Percentiles rank a stretch among this genome's conserved stretches.
These are phyloP conservation scores for Globisporangium acanthophoron DNA, from an alignment of 352 stramenopile genomes.

Conservation along the genomic window DNA sequence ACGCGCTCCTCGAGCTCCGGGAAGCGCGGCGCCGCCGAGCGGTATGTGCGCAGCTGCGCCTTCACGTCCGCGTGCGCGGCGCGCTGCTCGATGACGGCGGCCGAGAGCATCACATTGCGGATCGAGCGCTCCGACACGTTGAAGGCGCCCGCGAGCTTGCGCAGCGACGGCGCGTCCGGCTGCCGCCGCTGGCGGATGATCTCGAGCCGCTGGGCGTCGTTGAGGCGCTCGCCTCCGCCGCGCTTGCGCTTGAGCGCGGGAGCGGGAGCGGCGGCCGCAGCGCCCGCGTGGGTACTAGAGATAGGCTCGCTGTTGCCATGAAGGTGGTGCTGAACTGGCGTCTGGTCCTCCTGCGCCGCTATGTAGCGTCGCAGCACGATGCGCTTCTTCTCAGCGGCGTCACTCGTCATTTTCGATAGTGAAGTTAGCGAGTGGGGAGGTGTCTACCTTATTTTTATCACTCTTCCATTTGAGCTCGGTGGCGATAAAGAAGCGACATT, in stretches of 20 bases:
- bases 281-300: background rate
- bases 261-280: background rate
- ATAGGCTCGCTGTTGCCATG: background rate
- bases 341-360: constrained; percentile 7
- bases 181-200: constrained; percentile 12
- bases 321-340: background rate
- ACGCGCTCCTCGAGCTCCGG: constrained; percentile 10
- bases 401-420: background rate
- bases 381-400: constrained; percentile 5
- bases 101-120: constrained; percentile 12
- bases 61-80: constrained; percentile 9
- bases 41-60: constrained; percentile 11
- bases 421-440: background rate
- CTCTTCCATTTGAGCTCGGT: background rate
- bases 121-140: constrained; percentile 15
- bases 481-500: background rate
- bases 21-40: constrained; percentile 8
- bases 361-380: constrained; percentile 12
- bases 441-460: background rate
- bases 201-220: constrained; percentile 15
- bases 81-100: constrained; percentile 12
- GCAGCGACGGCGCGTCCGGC: constrained; percentile 15
- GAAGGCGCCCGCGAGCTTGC: constrained; percentile 13
- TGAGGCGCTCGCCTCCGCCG: constrained; percentile 11
- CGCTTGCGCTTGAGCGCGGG: constrained; percentile 8